A percentile compares a stretch with the other conserved stretches of the same genome.
phyloP scores from a whole-genome alignment of 2,329 filamentous ascomycete genomes.

The Neurospora sp. region DNA sequence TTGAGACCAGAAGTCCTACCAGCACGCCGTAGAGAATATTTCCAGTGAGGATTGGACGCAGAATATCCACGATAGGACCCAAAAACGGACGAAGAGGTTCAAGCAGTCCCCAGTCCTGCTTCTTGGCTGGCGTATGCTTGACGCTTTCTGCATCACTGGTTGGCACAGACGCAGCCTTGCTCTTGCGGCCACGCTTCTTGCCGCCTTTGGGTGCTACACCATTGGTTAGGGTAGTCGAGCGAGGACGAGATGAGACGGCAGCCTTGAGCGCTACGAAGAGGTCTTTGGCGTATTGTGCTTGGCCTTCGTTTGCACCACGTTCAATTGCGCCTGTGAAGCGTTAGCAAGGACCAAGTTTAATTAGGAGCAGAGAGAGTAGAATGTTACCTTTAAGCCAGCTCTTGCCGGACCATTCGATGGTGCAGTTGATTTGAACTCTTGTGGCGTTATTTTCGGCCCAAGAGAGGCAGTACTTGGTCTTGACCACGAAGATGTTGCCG shows the following conservation, averaged over 20 bases:
- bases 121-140: conserved; percentile 29
- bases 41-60: conserved; percentile 62
- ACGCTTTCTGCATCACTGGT: conserved; percentile 28
- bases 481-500: conserved; percentile 82
- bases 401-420: conserved; percentile 93
- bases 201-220: conserved; percentile 40
- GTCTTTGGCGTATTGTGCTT: conserved; percentile 72
- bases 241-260: conserved; percentile 57
- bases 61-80: conserved; percentile 57
- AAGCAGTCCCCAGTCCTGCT: conserved; percentile 64
- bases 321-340: conserved; percentile 69
- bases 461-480: conserved; percentile 88
- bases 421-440: conserved; percentile 75
- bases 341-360: conserved; percentile 1
- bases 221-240: conserved; percentile 34
- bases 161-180: conserved; percentile 33
- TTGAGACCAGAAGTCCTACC: conserved; percentile 60
- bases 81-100: conserved; percentile 65
- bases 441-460: conserved; percentile 87
- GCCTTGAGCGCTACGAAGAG: conserved; percentile 64
- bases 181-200: conserved; percentile 51
- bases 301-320: conserved; percentile 87
- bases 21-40: conserved; percentile 71
- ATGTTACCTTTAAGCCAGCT: conserved; percentile 88
- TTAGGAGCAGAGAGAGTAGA: not conserved